phyloP scores from a whole-genome alignment of 148 eudicot genomes.

The Cornus controversa region DNA sequence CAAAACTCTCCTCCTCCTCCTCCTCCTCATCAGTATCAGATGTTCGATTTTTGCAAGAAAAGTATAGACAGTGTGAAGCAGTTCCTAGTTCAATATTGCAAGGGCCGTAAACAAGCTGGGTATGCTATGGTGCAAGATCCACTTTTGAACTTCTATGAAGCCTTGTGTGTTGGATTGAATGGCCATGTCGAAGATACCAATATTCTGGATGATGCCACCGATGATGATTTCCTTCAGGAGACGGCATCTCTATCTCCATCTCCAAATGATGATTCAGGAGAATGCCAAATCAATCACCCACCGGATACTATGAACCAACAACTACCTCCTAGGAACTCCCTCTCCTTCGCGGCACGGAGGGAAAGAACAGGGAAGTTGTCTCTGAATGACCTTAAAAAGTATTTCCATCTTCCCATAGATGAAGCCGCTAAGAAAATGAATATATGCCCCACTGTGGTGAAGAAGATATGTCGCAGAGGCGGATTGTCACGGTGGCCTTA shows the following conservation, averaged over 20 bases:
- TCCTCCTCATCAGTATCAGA: constrained; percentile 20
- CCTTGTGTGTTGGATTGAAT: constrained; percentile 39
- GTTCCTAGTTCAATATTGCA: constrained; percentile 38
- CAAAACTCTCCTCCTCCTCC: no score
- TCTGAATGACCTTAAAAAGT: constrained; percentile 33
- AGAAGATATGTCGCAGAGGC: constrained; percentile 42
- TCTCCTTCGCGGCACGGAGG: constrained; percentile 42
- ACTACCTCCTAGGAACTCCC: background rate
- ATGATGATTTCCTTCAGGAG: constrained; percentile 21
- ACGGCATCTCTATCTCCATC: no score
- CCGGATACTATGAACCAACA: no score
- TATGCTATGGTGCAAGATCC: constrained; percentile 47
- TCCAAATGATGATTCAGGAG: background rate
- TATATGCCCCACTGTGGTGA: constrained; percentile 46
- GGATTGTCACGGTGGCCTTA: constrained; percentile 58
- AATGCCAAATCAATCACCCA: background rate
- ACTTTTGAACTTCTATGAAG: constrained; percentile 50
- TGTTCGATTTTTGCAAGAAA: constrained; percentile 41
- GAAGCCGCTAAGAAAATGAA: constrained; percentile 32
- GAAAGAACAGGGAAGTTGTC: constrained; percentile 39
- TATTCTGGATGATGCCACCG: no score
- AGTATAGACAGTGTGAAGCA: constrained; percentile 30
- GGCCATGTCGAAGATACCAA: no score
- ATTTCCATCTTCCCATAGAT: constrained; percentile 35
- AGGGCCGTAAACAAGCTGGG: constrained; percentile 37